Base-by-base conservation (phyloP, 2,329 filamentous ascomycete species). In the Diaporthe longicolla region DNA sequence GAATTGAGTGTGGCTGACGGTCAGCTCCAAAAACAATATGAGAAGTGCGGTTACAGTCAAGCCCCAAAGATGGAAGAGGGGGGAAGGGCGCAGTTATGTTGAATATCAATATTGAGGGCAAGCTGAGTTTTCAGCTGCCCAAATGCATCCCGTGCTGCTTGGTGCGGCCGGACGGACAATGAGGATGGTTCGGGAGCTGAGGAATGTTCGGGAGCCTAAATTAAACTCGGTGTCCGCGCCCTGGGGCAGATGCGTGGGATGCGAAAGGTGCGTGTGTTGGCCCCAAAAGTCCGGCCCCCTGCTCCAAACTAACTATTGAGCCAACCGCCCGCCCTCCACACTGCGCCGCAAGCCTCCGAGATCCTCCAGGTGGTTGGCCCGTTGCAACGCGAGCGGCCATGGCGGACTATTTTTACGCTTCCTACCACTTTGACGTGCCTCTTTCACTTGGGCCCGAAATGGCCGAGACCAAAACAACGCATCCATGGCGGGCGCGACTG, bases 331-430 rank as follows among this genome's bases (percentile, higher is more conserved):
- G 17, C 32, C 63, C 29, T 63, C 58, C 58, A n/a, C 45, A 52
- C 63, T 66, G 45, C n/a, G 63, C 45, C 63, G 45, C 45, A 52
- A 17, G 63, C 63, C 63, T 29, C n/a, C 45, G 45, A 24, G 45
- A 66, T 66, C 63, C 63, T 66, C 45, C 40, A 43, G 40, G 17
- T 43, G 40, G 40, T 43, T 66, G 7, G 21, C 21, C 45, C 11
- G 5, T 37, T 52, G 45, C 29, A 50, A 3, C 45, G 26, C 3
- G 29, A 52, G 63, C 19, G 35, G 43, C 61, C 21, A 66, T 52
- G 63, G 63, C 45, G 13, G 63, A 66, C 45, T 66, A 66, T 66
- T 66, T 66, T 66, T 66, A 66, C 63, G 63, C 63, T 37, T 66
- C 45, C 7, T 66, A 52, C 63, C 29, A 52, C 45, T 66, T 52